Evolutionary conservation across 495 filamentous ascomycete genomes (phyloP).

Genomic region (Paragyromitra xinjiangensis): DNA sequence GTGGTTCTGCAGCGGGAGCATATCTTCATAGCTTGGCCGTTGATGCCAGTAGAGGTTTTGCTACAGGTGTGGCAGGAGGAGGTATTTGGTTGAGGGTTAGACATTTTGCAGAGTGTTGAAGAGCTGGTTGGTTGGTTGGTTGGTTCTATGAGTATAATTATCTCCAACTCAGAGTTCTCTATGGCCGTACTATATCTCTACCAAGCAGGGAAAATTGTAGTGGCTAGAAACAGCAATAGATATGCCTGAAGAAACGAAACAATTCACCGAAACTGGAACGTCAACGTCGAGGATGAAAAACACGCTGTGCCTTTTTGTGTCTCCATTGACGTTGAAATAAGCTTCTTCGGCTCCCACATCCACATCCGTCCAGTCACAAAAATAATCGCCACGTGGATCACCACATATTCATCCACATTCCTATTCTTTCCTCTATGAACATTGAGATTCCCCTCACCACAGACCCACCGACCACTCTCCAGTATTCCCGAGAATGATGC

Average conservation of each 20-base stretch:
- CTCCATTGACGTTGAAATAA: neutral
- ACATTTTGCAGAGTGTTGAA: neutral
- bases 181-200: too few species aligned
- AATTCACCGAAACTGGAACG: neutral
- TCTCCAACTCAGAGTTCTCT: too few species aligned
- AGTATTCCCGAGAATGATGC: constrained; percentile 18
- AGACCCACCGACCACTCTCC: neutral
- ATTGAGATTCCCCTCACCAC: neutral
- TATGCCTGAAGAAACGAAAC: neutral
- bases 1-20: constrained; percentile 6
- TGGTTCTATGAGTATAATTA: neutral
- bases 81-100: neutral
- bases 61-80: neutral
- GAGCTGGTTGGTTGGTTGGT: neutral
- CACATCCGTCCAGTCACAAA: neutral
- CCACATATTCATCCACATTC: neutral
- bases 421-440: constrained; percentile 10
- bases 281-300: neutral
- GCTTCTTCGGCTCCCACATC: neutral
- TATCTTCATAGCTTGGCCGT: constrained; percentile 5
- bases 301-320: neutral
- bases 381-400: neutral
- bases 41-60: neutral
- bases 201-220: too few species aligned
- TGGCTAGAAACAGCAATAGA: too few species aligned